These are phyloP conservation scores for Penicillium chermesinum DNA, from an alignment of 495 filamentous ascomycete species.

Conservation along the genomic window DNA sequence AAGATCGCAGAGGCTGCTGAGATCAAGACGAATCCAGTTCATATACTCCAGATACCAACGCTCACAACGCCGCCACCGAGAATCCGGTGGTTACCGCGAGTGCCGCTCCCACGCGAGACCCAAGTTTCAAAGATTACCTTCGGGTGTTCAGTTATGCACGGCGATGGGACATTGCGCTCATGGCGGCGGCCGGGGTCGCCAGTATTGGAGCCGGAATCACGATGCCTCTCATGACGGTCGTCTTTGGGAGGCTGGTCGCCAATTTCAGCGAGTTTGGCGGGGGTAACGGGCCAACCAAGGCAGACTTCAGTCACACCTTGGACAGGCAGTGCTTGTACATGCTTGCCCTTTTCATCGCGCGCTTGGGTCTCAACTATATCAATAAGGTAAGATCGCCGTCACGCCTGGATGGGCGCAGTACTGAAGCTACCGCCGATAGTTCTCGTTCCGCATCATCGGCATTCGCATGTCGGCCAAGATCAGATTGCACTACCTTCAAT, in stretches of 20 bases:
- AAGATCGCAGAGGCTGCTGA: not conserved
- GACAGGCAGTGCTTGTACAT: constrained; percentile 18
- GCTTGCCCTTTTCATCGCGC: constrained; percentile 38
- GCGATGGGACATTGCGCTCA: not conserved
- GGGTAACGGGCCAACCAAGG: constrained; percentile 16
- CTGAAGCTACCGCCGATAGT: constrained; percentile 24
- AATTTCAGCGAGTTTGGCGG: constrained; percentile 25
- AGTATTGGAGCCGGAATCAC: not conserved
- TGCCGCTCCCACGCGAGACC: not conserved
- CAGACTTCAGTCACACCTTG: not conserved
- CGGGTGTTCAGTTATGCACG: not conserved
- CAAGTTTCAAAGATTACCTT: not conserved
- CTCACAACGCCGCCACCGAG: not conserved
- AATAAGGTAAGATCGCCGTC: constrained; percentile 17
- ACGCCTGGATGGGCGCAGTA: too few species aligned
- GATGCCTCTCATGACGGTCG: constrained; percentile 43
- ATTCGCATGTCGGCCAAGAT: constrained; percentile 29
- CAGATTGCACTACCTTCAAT: constrained; percentile 27
- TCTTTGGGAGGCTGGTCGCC: constrained; percentile 41
- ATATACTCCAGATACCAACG: not conserved
- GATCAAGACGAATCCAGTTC: not conserved
- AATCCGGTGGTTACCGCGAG: not conserved
- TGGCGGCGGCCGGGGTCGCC: not conserved
- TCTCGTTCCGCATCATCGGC: constrained; percentile 48
- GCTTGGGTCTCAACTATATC: constrained; percentile 31